phyloP scores from a whole-genome alignment of 495 filamentous ascomycete species.

The Trichoderma virens region DNA sequence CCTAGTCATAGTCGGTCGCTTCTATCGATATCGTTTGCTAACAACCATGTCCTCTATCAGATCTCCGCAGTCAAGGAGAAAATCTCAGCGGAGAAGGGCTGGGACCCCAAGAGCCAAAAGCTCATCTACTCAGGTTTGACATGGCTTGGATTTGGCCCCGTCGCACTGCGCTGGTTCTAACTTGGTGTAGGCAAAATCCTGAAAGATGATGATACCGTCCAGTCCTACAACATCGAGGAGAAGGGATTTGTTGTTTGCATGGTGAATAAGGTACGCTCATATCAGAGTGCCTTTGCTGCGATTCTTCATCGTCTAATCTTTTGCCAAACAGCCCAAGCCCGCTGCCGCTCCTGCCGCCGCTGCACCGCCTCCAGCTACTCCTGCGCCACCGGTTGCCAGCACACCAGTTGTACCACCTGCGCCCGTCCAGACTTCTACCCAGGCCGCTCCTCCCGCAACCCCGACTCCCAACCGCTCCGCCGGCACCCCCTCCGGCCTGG shows the following conservation, averaged over 20 bases:
- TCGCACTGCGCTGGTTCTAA: slow-evolving; percentile 14
- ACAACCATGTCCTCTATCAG: slow-evolving; percentile 34
- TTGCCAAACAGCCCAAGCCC: slow-evolving; percentile 55
- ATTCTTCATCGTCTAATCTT: neutral
- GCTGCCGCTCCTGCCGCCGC: slow-evolving; percentile 42
- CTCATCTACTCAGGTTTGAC: slow-evolving; percentile 91
- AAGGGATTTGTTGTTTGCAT: slow-evolving; percentile 99
- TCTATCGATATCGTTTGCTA: neutral
- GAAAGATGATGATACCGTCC: slow-evolving; percentile 91
- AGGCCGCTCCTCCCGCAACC: slow-evolving; percentile 65
- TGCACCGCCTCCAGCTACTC: slow-evolving; percentile 44
- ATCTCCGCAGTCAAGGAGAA: slow-evolving; percentile 84
- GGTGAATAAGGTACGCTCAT: slow-evolving; percentile 70
- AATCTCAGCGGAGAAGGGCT: slow-evolving; percentile 81
- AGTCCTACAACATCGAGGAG: slow-evolving; percentile 95
- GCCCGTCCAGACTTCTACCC: slow-evolving; percentile 41
- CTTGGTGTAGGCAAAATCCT: slow-evolving; percentile 76
- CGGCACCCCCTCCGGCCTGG: slow-evolving; percentile 64
- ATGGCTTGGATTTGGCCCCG: neutral
- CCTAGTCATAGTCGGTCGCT: neutral
- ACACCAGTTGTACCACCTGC: slow-evolving; percentile 54
- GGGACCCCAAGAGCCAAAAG: slow-evolving; percentile 81
- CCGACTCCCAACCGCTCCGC: slow-evolving; percentile 43
- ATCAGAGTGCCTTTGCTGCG: neutral
- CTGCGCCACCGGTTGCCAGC: slow-evolving; percentile 47